Evolutionary conservation across 768 basidiomycete genomes (phyloP).

Genomic region (Leccinellum rugosiceps): DNA sequence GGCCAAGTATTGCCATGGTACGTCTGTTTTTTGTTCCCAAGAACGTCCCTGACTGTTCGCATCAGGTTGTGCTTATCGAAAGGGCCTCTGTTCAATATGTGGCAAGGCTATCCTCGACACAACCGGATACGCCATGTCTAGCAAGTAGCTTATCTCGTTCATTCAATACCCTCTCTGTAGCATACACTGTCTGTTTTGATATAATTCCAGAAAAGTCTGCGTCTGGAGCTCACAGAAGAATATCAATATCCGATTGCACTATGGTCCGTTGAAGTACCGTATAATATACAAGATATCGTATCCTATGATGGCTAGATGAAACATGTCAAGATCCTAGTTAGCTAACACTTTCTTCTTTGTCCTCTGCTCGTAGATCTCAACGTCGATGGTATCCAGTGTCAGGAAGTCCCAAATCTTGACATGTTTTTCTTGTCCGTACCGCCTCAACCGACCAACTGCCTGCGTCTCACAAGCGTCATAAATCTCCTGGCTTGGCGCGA

Average conservation of each 20-base stretch:
- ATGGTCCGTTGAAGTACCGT: background rate
- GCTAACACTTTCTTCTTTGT: constrained; percentile 23
- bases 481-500: constrained; percentile 76
- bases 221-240: background rate
- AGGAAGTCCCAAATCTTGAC: constrained; percentile 83
- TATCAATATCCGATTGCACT: background rate
- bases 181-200: constrained; percentile 5
- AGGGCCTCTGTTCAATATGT: constrained; percentile 83
- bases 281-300: constrained; percentile 11
- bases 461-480: constrained; percentile 84
- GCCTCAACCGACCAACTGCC: constrained; percentile 78
- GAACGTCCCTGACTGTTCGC: constrained; percentile 4
- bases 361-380: constrained; percentile 69
- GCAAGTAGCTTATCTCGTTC: constrained; percentile 46
- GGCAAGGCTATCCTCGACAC: constrained; percentile 86
- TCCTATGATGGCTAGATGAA: constrained; percentile 5
- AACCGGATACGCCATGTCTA: constrained; percentile 79
- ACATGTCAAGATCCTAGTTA: constrained; percentile 18
- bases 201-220: constrained; percentile 6
- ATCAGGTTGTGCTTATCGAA: constrained; percentile 83
- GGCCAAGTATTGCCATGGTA: constrained; percentile 88
- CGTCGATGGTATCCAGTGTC: constrained; percentile 85
- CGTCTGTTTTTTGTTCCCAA: constrained; percentile 21
- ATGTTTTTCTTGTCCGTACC: constrained; percentile 78
- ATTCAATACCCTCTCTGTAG: constrained; percentile 26